Evolutionary conservation across 352 stramenopile species (phyloP).

Genomic region (Plasmopara muralis): DNA sequence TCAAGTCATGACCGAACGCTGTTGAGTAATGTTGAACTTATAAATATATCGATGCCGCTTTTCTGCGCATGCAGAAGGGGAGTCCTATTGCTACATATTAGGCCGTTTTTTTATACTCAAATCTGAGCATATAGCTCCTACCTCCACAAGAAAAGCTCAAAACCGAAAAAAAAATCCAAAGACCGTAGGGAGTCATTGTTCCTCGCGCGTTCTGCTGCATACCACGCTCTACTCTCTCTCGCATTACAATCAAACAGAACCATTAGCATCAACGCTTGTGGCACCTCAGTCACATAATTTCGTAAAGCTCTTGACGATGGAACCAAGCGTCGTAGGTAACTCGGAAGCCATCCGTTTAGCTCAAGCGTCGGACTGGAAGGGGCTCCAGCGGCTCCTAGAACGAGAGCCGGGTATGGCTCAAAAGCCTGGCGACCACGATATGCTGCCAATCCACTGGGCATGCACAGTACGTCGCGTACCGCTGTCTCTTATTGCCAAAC

Average conservation of each 20-base stretch:
- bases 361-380: constrained; percentile 71
- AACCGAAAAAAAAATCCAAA: constrained; percentile 12
- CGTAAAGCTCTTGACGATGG: constrained; percentile 8
- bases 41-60: too few relatives aligned
- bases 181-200: constrained; percentile 12
- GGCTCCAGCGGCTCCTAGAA: constrained; percentile 56
- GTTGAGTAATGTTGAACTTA: too few relatives aligned
- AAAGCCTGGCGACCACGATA: constrained; percentile 61
- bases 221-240: constrained; percentile 11
- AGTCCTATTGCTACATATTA: too few relatives aligned
- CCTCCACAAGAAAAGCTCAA: not conserved
- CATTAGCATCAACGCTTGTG: not conserved
- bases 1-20: too few relatives aligned
- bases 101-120: too few relatives aligned
- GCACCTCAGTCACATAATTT: constrained; percentile 10
- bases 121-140: too few relatives aligned
- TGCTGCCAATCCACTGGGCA: constrained; percentile 81
- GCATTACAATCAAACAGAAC: constrained; percentile 1
- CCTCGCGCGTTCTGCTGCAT: constrained; percentile 16
- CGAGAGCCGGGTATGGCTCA: constrained; percentile 37
- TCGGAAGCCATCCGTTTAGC: constrained; percentile 70
- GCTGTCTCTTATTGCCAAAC: constrained; percentile 46
- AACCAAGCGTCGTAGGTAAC: constrained; percentile 19
- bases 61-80: too few relatives aligned
- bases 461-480: constrained; percentile 64